Percentiles rank a stretch among this genome's conserved stretches.
Evolutionary conservation across 805 yeast genomes (phyloP).

Genomic region (Metschnikowia matae): DNA sequence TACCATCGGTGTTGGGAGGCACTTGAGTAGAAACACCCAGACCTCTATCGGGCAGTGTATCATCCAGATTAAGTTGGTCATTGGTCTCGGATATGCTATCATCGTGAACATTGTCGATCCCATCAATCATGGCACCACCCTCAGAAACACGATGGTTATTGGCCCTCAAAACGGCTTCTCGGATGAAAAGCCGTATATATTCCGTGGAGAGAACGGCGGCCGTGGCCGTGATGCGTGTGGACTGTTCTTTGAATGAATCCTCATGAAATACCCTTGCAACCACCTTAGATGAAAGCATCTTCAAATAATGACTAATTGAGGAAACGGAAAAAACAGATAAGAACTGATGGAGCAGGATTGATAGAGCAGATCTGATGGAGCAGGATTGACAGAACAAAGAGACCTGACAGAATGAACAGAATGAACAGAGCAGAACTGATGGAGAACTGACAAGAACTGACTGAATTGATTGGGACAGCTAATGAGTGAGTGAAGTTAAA

Average conservation of each 20-base stretch:
- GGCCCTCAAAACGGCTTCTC: constrained; percentile 56
- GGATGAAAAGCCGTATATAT: constrained; percentile 52
- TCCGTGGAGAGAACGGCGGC: constrained; percentile 50
- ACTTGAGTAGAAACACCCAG: constrained; percentile 16
- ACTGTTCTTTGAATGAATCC: constrained; percentile 42
- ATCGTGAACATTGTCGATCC: constrained; percentile 26
- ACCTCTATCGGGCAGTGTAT: constrained; percentile 11
- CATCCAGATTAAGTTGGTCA: constrained; percentile 11
- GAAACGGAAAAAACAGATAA: too few species aligned
- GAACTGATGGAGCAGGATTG: too few species aligned
- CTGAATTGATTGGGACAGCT: too few species aligned
- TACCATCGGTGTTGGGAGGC: constrained; percentile 14
- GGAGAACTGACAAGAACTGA: too few species aligned
- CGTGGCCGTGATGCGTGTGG: constrained; percentile 46
- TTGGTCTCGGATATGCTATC: constrained; percentile 6
- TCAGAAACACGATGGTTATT: constrained; percentile 46
- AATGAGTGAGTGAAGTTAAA: too few species aligned
- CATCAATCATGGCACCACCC: constrained; percentile 27
- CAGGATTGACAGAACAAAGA: too few species aligned
- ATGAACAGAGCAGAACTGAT: too few species aligned
- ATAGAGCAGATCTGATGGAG: too few species aligned
- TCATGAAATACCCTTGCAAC: constrained; percentile 51
- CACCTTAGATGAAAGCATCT: constrained; percentile 25
- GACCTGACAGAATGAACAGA: too few species aligned
- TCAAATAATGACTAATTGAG: too few species aligned